Conservation (phyloP, 371 early-diverging fungal genomes). For the Coemansia sp. region DNA sequence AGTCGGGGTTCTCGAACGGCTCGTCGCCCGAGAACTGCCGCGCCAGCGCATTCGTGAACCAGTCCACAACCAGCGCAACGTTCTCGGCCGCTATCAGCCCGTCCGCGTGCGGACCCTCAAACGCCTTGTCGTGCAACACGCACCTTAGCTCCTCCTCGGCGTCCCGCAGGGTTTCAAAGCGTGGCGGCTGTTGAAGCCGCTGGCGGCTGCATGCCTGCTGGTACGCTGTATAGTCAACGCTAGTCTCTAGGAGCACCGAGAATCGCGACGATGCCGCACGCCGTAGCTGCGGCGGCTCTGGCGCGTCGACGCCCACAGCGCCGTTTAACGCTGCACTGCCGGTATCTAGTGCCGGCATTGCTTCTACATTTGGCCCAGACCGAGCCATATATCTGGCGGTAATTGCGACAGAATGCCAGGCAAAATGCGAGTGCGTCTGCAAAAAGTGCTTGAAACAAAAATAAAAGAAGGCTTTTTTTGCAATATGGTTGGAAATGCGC, state of each 20-base stretch:
- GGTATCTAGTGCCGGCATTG: not conserved
- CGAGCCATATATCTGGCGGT: slow-evolving; percentile 4
- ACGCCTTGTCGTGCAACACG: slow-evolving; percentile 39
- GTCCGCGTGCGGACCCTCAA: slow-evolving; percentile 8
- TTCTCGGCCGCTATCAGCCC: slow-evolving; percentile 32
- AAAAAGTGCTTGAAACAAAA: not conserved
- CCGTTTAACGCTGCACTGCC: not conserved
- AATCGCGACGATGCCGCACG: slow-evolving; percentile 40
- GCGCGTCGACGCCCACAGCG: not conserved
- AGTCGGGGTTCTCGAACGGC: slow-evolving; percentile 52
- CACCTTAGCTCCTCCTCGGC: slow-evolving; percentile 38
- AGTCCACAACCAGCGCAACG: slow-evolving; percentile 45
- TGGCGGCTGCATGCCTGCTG: slow-evolving; percentile 27
- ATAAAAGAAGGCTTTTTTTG: not conserved
- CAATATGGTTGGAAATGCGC: not conserved
- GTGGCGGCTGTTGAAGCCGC: slow-evolving; percentile 33
- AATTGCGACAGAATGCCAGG: not conserved
- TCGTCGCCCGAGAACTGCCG: slow-evolving; percentile 40
- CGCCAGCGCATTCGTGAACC: slow-evolving; percentile 40
- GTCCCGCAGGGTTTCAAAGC: slow-evolving; percentile 36
- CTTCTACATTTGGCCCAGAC: not conserved
- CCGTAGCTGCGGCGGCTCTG: slow-evolving; percentile 1
- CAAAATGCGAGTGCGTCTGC: not conserved
- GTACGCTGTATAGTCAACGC: slow-evolving; percentile 44
- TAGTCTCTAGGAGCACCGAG: slow-evolving; percentile 35